A percentile compares a stretch with the other conserved stretches of the same genome.
Evolutionary conservation across 345 rosid genomes (phyloP).

Genomic region (Eucalyptus paniculata): DNA sequence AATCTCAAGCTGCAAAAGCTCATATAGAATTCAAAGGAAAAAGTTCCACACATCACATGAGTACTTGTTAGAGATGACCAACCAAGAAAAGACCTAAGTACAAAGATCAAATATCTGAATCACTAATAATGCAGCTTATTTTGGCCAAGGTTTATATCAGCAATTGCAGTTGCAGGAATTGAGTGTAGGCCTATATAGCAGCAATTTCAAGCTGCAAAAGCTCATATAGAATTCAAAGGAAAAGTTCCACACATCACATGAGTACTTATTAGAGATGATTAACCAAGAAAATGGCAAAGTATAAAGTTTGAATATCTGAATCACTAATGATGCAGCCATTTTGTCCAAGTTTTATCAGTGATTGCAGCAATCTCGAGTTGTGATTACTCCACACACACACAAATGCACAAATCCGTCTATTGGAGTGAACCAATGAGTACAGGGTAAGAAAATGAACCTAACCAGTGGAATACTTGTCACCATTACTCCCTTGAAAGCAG

Average conservation of each 20-base stretch:
- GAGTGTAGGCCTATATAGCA: not conserved
- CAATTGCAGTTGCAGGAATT: not conserved
- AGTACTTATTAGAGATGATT: not conserved
- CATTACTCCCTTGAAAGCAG: slow-evolving; percentile 29
- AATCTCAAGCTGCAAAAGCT: not conserved
- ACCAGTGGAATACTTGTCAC: slow-evolving; percentile 31
- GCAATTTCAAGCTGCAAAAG: not conserved
- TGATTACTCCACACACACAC: not conserved
- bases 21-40: not conserved
- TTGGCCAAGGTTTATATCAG: not conserved
- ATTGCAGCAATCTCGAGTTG: not conserved
- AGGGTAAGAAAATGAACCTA: not conserved
- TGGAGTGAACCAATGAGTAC: not conserved
- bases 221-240: not conserved
- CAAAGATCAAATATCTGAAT: not conserved
- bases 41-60: not conserved
- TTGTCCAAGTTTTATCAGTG: no score
- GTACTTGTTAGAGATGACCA: not conserved
- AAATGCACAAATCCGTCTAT: not conserved
- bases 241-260: not conserved
- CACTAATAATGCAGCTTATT: not conserved
- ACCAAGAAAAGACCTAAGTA: not conserved
- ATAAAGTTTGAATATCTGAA: not conserved
- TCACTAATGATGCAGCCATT: not conserved
- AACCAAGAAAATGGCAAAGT: not conserved